A percentile compares a stretch with the other conserved stretches of the same genome.
Evolutionary conservation across 108 stramenopile genomes (phyloP).

Genomic region (Nitzschia sp.): DNA sequence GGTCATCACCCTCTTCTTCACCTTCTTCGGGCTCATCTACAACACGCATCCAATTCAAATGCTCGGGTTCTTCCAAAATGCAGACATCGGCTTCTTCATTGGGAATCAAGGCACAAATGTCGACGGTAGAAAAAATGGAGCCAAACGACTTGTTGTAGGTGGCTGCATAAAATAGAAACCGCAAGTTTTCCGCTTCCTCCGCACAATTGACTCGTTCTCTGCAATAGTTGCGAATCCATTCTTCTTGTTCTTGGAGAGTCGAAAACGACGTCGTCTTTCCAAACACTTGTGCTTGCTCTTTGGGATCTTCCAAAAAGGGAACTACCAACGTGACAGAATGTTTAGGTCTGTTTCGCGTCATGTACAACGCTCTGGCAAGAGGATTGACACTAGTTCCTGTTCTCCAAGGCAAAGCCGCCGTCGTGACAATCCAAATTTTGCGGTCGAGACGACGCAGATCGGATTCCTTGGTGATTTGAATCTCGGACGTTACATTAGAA

Average conservation of each 20-base stretch:
- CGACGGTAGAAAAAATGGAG: slow-evolving; percentile 86
- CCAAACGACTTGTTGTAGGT: slow-evolving; percentile 71
- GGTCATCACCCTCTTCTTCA: neutral
- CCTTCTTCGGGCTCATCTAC: slow-evolving; percentile 14
- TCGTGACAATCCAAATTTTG: slow-evolving; percentile 78
- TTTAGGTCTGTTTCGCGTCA: slow-evolving; percentile 40
- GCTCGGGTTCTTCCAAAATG: slow-evolving; percentile 94
- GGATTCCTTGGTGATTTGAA: slow-evolving; percentile 15
- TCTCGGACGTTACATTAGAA: neutral
- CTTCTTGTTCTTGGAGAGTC: slow-evolving; percentile 65
- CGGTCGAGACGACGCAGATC: slow-evolving; percentile 24
- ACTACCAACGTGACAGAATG: slow-evolving; percentile 67
- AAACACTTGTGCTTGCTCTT: slow-evolving; percentile 62
- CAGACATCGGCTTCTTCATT: slow-evolving; percentile 81
- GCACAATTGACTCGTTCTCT: slow-evolving; percentile 29
- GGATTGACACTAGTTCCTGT: slow-evolving; percentile 90
- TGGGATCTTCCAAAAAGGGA: slow-evolving; percentile 72
- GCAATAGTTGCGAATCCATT: slow-evolving; percentile 72
- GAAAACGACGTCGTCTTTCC: slow-evolving; percentile 58
- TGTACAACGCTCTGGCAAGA: slow-evolving; percentile 45
- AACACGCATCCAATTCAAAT: slow-evolving; percentile 91
- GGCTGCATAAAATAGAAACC: slow-evolving; percentile 67
- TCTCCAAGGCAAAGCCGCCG: slow-evolving; percentile 85
- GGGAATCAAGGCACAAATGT: slow-evolving; percentile 77
- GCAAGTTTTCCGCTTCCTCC: slow-evolving; percentile 47